phyloP scores from a whole-genome alignment of 1,284 basidiomycete species.

The Dichomitus squalens region DNA sequence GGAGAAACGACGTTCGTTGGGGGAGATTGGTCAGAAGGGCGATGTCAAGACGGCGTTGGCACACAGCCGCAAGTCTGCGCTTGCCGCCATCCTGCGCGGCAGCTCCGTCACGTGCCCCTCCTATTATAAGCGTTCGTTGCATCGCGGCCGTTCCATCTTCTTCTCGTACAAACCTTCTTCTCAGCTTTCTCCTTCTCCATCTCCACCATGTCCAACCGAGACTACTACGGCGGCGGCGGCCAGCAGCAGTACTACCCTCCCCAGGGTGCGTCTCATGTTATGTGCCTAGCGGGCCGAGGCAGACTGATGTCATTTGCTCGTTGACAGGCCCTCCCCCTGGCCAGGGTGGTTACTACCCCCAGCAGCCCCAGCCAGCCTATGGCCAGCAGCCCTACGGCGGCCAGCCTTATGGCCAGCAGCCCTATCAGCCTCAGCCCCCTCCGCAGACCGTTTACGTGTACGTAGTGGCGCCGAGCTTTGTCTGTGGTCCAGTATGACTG shows the following conservation, averaged over 20 bases:
- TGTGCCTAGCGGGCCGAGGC: background rate
- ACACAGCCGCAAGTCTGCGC: background rate
- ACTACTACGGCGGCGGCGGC: conserved; percentile 60
- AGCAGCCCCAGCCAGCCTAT: conserved; percentile 74
- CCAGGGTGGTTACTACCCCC: conserved; percentile 78
- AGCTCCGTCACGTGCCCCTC: conserved; percentile 14
- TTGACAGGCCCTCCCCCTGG: conserved; percentile 55
- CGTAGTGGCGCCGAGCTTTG: conserved; percentile 25
- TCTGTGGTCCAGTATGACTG: too few species aligned
- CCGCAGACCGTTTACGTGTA: conserved; percentile 81
- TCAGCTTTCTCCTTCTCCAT: too few species aligned
- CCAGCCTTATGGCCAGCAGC: conserved; percentile 19
- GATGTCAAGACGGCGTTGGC: background rate
- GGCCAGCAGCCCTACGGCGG: conserved; percentile 36
- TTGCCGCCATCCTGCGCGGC: background rate
- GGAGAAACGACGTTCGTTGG: background rate
- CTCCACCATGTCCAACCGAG: conserved; percentile 68
- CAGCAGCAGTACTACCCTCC: conserved; percentile 69
- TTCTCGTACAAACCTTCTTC: conserved; percentile 13
- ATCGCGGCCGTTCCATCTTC: conserved; percentile 6
- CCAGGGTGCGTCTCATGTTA: conserved; percentile 47
- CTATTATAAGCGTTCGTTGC: conserved; percentile 18
- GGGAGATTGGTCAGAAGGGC: conserved; percentile 6
- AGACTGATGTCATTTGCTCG: background rate
- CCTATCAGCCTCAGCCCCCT: conserved; percentile 66